A percentile compares a stretch with the other conserved stretches of the same genome.
Evolutionary conservation across 2,329 filamentous ascomycete species (phyloP).

Genomic region (Aspergillus neotritici): DNA sequence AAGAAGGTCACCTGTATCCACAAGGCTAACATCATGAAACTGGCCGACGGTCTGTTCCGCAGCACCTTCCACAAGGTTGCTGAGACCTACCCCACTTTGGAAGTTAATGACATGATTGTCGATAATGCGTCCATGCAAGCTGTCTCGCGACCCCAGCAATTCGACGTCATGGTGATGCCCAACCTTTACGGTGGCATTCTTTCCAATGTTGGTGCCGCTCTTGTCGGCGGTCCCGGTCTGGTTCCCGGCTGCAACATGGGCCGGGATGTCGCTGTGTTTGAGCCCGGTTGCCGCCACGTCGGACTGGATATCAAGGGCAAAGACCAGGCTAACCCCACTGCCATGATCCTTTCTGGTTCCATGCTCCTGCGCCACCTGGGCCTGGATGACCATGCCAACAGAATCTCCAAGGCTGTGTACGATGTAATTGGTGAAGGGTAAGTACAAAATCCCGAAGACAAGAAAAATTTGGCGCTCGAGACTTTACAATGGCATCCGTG

Average conservation of each 20-base stretch:
- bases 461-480: too few relatives aligned
- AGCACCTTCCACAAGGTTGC: slow-evolving; percentile 91
- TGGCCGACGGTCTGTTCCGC: slow-evolving; percentile 97
- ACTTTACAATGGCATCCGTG: slow-evolving; percentile 37
- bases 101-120: slow-evolving; percentile 99
- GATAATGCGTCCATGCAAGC: slow-evolving; percentile 99
- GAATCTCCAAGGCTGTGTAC: slow-evolving; percentile 79
- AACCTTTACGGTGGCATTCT: slow-evolving; percentile 98
- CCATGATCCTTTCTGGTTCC: slow-evolving; percentile 86
- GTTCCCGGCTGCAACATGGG: slow-evolving; percentile 99
- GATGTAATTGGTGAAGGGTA: slow-evolving; percentile 85
- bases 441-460: slow-evolving; percentile 33
- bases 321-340: slow-evolving; percentile 97
- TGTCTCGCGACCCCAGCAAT: slow-evolving; percentile 92
- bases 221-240: slow-evolving; percentile 93
- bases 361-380: slow-evolving; percentile 98
- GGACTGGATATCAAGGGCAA: slow-evolving; percentile 99
- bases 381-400: slow-evolving; percentile 96
- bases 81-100: slow-evolving; percentile 90
- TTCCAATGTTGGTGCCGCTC: slow-evolving; percentile 96
- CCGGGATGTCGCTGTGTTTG: slow-evolving; percentile 94
- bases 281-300: slow-evolving; percentile 98
- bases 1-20: slow-evolving; percentile 99
- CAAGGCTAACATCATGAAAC: slow-evolving; percentile 99
- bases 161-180: slow-evolving; percentile 99